Conservation (phyloP, 176 grass and related monocot genomes). For the Paspalum notatum region DNA sequence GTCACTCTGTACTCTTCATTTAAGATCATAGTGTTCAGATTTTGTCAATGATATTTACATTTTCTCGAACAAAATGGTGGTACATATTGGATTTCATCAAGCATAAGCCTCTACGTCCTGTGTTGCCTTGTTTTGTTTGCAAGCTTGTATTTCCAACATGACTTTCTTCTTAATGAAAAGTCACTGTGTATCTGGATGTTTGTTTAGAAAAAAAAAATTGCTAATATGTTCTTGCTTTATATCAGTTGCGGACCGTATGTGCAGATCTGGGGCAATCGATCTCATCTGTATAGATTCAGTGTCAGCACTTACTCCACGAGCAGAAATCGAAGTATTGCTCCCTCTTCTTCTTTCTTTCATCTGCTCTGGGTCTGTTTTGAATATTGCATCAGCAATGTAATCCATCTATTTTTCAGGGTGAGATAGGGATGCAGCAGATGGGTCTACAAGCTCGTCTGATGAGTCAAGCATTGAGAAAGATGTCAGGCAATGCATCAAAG, state of each 20-base stretch:
- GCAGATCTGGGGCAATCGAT: slow-evolving; percentile 95
- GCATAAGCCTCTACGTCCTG: background rate
- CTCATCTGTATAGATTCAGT: slow-evolving; percentile 98
- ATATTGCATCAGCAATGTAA: slow-evolving; percentile 10
- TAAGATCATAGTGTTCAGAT: background rate
- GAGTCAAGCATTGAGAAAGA: slow-evolving; percentile 99
- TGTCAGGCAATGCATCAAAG: slow-evolving; percentile 99
- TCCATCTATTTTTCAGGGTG: slow-evolving; percentile 60
- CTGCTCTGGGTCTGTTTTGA: slow-evolving; percentile 1
- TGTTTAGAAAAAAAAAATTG: slow-evolving; percentile 3
- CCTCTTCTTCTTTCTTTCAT: background rate
- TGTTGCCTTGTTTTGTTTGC: background rate
- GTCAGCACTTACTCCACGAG: slow-evolving; percentile 94
- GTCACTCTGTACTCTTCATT: background rate
- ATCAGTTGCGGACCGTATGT: slow-evolving; percentile 97
- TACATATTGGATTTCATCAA: background rate
- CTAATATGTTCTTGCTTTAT: slow-evolving; percentile 51
- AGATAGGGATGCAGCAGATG: slow-evolving; percentile 99
- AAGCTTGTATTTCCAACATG: background rate
- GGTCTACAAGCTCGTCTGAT: slow-evolving; percentile 97
- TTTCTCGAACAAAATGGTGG: background rate
- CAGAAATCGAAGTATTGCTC: slow-evolving; percentile 84
- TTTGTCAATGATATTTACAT: background rate
- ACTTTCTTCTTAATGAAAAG: background rate
- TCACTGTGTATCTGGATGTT: background rate